Percentiles rank a stretch among this genome's conserved stretches.
Evolutionary conservation across 768 basidiomycete genomes (phyloP).

Genomic region (Termitomyces sp.): DNA sequence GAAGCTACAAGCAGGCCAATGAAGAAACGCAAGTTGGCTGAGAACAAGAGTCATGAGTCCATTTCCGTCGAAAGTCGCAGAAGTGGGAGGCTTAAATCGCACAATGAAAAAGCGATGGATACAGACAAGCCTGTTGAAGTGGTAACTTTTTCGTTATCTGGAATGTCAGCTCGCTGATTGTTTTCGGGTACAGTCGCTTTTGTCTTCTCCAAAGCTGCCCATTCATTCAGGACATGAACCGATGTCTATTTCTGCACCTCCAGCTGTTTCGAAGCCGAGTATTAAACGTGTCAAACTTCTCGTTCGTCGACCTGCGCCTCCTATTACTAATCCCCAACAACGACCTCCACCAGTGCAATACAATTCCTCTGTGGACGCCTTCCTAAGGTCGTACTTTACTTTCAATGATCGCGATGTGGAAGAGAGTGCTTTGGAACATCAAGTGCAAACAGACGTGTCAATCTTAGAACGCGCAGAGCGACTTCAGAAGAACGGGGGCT

Average conservation of each 20-base stretch:
- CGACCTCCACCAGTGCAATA: slow-evolving; percentile 47
- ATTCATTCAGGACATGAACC: not conserved
- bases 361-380: slow-evolving; percentile 46
- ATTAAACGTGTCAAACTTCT: slow-evolving; percentile 65
- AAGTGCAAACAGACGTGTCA: slow-evolving; percentile 24
- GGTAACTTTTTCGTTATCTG: not conserved
- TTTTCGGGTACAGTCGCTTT: slow-evolving; percentile 1
- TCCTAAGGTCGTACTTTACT: slow-evolving; percentile 58
- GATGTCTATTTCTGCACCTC: slow-evolving; percentile 11
- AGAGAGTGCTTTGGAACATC: slow-evolving; percentile 19
- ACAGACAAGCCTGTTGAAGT: not conserved
- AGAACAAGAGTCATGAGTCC: slow-evolving; percentile 5
- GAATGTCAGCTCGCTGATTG: not conserved
- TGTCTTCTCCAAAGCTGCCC: not conserved
- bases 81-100: slow-evolving; percentile 13
- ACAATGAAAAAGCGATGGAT: not conserved
- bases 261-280: slow-evolving; percentile 20
- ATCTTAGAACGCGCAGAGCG: slow-evolving; percentile 27
- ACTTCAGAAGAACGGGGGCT: slow-evolving; percentile 31
- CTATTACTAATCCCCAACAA: slow-evolving; percentile 64
- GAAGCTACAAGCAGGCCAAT: not conserved
- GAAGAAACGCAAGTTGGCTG: slow-evolving; percentile 10
- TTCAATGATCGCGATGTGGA: slow-evolving; percentile 46
- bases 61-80: slow-evolving; percentile 10
- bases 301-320: slow-evolving; percentile 57